Evolutionary conservation across 192 early-diverging fungal genomes (phyloP).

Genomic region (Coemansia sp.): DNA sequence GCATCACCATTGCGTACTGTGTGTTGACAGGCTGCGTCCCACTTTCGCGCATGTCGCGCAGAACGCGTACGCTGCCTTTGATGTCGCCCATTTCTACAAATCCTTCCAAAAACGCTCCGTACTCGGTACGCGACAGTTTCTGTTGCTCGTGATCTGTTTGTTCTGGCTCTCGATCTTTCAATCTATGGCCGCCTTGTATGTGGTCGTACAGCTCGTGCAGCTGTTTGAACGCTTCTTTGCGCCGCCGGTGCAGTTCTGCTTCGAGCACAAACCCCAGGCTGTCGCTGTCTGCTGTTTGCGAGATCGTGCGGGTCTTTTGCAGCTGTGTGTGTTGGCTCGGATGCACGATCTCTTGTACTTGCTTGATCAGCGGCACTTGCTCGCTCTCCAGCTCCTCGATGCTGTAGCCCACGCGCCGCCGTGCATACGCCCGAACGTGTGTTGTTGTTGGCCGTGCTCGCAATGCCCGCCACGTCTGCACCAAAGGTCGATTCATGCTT

Average conservation of each 20-base stretch:
- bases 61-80: conserved; percentile 12
- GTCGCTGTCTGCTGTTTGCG: conserved; percentile 8
- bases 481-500: conserved; percentile 2
- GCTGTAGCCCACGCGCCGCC: conserved; percentile 2
- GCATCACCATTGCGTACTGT: conserved; percentile 36
- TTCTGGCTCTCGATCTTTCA: neutral
- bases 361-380: conserved; percentile 6
- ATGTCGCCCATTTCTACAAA: conserved; percentile 16
- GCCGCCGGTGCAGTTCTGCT: neutral
- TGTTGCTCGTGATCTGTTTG: neutral
- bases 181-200: too few relatives aligned
- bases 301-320: conserved; percentile 14
- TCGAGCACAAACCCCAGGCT: conserved; percentile 6
- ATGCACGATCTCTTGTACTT: conserved; percentile 29
- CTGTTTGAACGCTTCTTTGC: neutral
- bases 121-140: conserved; percentile 8
- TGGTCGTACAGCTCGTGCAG: conserved; percentile 21
- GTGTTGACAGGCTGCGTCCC: neutral
- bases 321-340: conserved; percentile 33
- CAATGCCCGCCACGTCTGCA: neutral
- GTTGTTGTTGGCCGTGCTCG: neutral
- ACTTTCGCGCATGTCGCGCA: conserved; percentile 27
- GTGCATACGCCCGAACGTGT: conserved; percentile 7
- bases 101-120: conserved; percentile 34
- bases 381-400: neutral